Evolutionary conservation across 768 basidiomycete genomes (phyloP).

Genomic region (Xerocomus brunneocitrinus): DNA sequence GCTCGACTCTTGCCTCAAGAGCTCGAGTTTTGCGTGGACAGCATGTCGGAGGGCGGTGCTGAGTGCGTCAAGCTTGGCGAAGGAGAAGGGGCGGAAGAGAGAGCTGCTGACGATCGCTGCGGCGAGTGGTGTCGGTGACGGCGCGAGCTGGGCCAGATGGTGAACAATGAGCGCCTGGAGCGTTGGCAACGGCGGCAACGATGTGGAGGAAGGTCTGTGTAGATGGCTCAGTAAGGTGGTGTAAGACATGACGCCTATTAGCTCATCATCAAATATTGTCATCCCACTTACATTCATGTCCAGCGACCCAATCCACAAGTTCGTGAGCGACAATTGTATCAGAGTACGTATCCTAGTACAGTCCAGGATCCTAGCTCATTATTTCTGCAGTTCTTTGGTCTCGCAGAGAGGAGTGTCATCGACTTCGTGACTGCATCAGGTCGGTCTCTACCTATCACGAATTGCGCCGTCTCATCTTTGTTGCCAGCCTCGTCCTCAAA

Average conservation of each 20-base stretch:
- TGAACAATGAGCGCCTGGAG: conserved; percentile 27
- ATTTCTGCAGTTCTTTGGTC: conserved; percentile 63
- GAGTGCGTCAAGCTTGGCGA: conserved; percentile 27
- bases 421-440: conserved; percentile 88
- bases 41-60: conserved; percentile 29
- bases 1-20: conserved; percentile 27
- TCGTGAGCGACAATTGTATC: conserved; percentile 75
- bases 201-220: conserved; percentile 22
- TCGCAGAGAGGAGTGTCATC: conserved; percentile 78
- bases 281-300: conserved; percentile 40
- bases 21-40: conserved; percentile 24
- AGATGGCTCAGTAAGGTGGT: conserved; percentile 23
- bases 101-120: conserved; percentile 30
- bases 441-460: conserved; percentile 27
- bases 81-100: conserved; percentile 29
- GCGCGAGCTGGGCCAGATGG: conserved; percentile 25
- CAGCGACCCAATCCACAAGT: conserved; percentile 54
- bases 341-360: conserved; percentile 40
- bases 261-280: neutral
- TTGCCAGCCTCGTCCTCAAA: conserved; percentile 70
- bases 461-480: neutral
- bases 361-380: neutral
- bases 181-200: conserved; percentile 14
- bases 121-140: conserved; percentile 31
- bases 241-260: conserved; percentile 16